phyloP scores from a whole-genome alignment of 2,329 filamentous ascomycete species.

The Aspergillus arachidicola region DNA sequence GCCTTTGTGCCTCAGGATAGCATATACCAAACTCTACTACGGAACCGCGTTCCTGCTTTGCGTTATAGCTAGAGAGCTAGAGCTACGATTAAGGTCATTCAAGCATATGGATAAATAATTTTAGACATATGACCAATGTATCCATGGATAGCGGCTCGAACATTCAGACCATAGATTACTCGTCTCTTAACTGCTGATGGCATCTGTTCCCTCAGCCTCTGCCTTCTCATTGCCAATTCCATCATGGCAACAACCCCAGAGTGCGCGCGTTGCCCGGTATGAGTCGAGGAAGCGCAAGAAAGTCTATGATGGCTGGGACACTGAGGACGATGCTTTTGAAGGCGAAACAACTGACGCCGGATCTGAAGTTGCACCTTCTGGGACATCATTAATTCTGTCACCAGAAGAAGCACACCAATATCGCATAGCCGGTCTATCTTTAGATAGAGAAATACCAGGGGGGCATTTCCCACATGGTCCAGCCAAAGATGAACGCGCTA shows the following conservation, averaged over 20 bases:
- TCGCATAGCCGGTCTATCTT: constrained; percentile 43
- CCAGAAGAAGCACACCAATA: constrained; percentile 48
- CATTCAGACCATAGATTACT: constrained; percentile 6
- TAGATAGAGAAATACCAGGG: constrained; percentile 41
- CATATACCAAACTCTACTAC: background rate
- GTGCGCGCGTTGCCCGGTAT: constrained; percentile 39
- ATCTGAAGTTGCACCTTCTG: constrained; percentile 27
- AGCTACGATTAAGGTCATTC: background rate
- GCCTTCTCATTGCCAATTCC: constrained; percentile 42
- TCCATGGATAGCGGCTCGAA: constrained; percentile 11
- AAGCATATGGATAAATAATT: background rate
- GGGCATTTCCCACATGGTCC: constrained; percentile 46
- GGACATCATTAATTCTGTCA: constrained; percentile 34
- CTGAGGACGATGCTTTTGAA: constrained; percentile 26
- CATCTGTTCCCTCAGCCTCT: constrained; percentile 34
- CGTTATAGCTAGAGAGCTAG: background rate
- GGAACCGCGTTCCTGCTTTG: background rate
- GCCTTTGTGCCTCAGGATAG: background rate
- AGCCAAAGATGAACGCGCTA: constrained; percentile 16
- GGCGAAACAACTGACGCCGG: constrained; percentile 33
- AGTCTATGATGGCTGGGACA: constrained; percentile 28
- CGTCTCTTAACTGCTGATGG: constrained; percentile 24
- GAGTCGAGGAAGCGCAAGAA: constrained; percentile 40
- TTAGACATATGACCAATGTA: constrained; percentile 7
- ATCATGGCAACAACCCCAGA: constrained; percentile 38